Conservation (phyloP, 83 land plant genomes). For the Picea abies region DNA sequence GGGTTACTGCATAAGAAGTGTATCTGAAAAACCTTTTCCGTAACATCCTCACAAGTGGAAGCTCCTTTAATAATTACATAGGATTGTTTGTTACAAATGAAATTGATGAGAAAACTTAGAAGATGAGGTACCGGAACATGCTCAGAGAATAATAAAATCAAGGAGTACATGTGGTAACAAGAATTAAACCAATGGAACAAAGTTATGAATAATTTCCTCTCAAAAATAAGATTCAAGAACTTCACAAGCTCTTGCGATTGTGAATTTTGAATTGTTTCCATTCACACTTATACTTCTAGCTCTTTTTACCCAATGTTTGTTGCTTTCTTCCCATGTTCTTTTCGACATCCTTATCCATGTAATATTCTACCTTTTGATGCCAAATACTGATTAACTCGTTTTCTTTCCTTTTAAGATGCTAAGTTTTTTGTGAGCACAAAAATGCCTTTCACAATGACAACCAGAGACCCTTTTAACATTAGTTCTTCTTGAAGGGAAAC, state of each 20-base stretch:
- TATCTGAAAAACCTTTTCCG: too few relatives aligned
- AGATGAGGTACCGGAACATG: constrained; percentile 36
- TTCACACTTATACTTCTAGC: constrained; percentile 26
- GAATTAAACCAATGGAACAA: constrained; percentile 45
- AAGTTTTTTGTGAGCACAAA: constrained; percentile 32
- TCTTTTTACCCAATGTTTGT: constrained; percentile 24
- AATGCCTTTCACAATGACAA: not conserved
- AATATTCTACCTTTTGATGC: constrained; percentile 55
- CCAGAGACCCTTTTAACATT: not conserved
- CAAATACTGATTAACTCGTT: constrained; percentile 29
- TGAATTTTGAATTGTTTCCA: too few relatives aligned
- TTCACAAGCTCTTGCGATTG: constrained; percentile 20
- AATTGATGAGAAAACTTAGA: constrained; percentile 32
- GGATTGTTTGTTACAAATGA: too few relatives aligned
- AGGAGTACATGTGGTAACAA: constrained; percentile 39
- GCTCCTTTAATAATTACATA: too few relatives aligned
- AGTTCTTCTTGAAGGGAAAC: constrained; percentile 21
- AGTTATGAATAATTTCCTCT: constrained; percentile 58
- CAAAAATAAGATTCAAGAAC: constrained; percentile 39
- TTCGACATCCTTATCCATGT: constrained; percentile 54
- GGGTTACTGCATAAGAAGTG: too few relatives aligned
- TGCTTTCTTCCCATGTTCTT: constrained; percentile 59
- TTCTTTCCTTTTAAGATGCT: constrained; percentile 15
- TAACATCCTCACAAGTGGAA: too few relatives aligned
- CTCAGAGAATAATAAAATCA: constrained; percentile 28